A percentile compares a stretch with the other conserved stretches of the same genome.
Conservation (phyloP, 495 filamentous ascomycete species). For the Immersiella caudata region DNA sequence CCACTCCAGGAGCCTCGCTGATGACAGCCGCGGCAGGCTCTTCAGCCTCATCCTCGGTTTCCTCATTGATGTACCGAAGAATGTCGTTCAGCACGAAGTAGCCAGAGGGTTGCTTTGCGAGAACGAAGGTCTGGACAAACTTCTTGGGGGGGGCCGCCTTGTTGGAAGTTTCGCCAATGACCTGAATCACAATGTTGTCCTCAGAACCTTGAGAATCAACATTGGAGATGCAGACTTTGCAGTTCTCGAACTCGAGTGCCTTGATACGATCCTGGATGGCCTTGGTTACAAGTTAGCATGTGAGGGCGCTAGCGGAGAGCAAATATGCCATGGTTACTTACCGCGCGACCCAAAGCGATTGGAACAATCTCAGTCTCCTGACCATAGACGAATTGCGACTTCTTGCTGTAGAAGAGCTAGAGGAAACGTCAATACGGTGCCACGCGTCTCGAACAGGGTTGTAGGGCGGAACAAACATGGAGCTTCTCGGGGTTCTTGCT, state of each 20-base stretch:
- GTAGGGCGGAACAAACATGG: slow-evolving; percentile 61
- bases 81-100: slow-evolving; percentile 99
- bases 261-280: slow-evolving; percentile 93
- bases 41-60: slow-evolving; percentile 61
- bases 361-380: slow-evolving; percentile 83
- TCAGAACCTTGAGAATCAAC: slow-evolving; percentile 94
- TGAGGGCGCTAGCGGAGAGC: neutral
- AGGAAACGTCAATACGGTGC: slow-evolving; percentile 9
- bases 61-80: slow-evolving; percentile 87
- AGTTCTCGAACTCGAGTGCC: slow-evolving; percentile 90
- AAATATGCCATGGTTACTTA: slow-evolving; percentile 49
- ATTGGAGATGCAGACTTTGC: slow-evolving; percentile 97
- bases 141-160: slow-evolving; percentile 87
- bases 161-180: slow-evolving; percentile 97
- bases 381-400: slow-evolving; percentile 80
- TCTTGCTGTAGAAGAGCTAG: slow-evolving; percentile 78
- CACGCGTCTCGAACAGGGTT: neutral
- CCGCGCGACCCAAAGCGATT: slow-evolving; percentile 81
- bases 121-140: slow-evolving; percentile 97
- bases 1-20: slow-evolving; percentile 46
- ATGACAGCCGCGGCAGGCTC: slow-evolving; percentile 45
- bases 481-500: slow-evolving; percentile 93
- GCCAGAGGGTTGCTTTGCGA: slow-evolving; percentile 92
- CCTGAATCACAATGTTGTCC: slow-evolving; percentile 91
- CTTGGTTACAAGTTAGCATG: slow-evolving; percentile 49